Evolutionary conservation across 108 stramenopile genomes (phyloP), one percentile per base, ranked within the genome.

Genomic region (Nitzschia sp.): DNA sequence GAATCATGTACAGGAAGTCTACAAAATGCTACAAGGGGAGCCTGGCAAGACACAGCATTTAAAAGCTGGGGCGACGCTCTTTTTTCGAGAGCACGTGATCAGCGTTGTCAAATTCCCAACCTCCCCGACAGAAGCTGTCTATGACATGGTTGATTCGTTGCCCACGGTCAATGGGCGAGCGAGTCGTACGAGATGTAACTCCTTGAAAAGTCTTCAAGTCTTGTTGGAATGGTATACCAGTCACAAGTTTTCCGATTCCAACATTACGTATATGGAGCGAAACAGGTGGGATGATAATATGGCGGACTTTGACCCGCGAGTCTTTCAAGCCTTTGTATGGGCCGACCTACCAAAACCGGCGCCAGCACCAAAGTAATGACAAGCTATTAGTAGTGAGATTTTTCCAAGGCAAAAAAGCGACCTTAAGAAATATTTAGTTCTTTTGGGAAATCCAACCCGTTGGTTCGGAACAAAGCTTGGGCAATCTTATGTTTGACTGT

Each of bases 291-390:
- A 92, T 61, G 95, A 93, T 62, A 68, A 49, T 18, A 89, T 92
- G 89, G 86, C 90, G 25, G 95, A 93, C 61, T 92, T 95, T 78
- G 95, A 95, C 65, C 95, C 95, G 34, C 71, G 95, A 47, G 92
- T 93, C n/a, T 95, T 93, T 79, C 95, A 95, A 71, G 83, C 83
- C 11, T 95, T 95, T 78, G 89, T 93, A 33, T 95, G 95, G 95
- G 79, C 76, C 3, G 69, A 77, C 34, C 57, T 70, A 9, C 76
- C 76, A 27, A 77, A 70, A 59, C 69, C 76, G 19, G 46, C 47
- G 6, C 51, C 31, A 59, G 25, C 30, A 3, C n/a, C 6, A n/a
- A 19, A 24, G 18, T 53, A 53, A 15, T 45, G 45, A 13, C 45
- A 45, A 13, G 45, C 45, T 45, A 45, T 15, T 9, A 9, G 15